phyloP scores from a whole-genome alignment of 768 basidiomycete genomes.

The Lentinula sp. region DNA sequence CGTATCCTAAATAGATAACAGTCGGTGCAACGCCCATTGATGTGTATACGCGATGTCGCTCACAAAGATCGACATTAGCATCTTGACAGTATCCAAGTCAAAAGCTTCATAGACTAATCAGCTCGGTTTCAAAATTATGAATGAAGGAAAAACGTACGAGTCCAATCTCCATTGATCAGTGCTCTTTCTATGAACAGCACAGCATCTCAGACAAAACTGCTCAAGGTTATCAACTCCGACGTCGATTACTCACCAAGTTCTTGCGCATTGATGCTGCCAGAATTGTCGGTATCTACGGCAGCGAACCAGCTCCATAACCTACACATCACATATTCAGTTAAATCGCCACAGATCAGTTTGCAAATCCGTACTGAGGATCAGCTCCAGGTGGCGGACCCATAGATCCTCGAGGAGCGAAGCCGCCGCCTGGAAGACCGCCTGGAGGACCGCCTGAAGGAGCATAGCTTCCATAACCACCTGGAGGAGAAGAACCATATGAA shows the following conservation, averaged over 20 bases:
- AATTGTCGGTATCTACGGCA: slow-evolving; percentile 64
- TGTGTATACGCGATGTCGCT: slow-evolving; percentile 15
- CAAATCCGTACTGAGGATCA: slow-evolving; percentile 62
- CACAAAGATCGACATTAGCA: slow-evolving; percentile 80
- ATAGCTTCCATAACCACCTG: slow-evolving; percentile 19
- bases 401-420: slow-evolving; percentile 20
- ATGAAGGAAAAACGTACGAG: slow-evolving; percentile 41
- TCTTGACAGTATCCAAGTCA: slow-evolving; percentile 81
- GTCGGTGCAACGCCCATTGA: background rate
- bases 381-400: slow-evolving; percentile 56
- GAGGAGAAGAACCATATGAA: slow-evolving; percentile 16
- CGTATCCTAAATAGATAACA: slow-evolving; percentile 37
- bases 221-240: background rate
- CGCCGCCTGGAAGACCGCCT: slow-evolving; percentile 22
- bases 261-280: slow-evolving; percentile 54
- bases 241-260: slow-evolving; percentile 56
- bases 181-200: slow-evolving; percentile 30
- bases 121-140: background rate
- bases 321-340: background rate
- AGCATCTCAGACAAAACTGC: background rate
- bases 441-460: slow-evolving; percentile 17
- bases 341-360: background rate
- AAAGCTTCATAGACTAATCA: slow-evolving; percentile 43
- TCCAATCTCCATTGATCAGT: slow-evolving; percentile 64
- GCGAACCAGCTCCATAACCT: slow-evolving; percentile 75